These are phyloP conservation scores for Hyphochytrium catenoides DNA, from an alignment of 352 stramenopile species.

Conservation along the genomic window DNA sequence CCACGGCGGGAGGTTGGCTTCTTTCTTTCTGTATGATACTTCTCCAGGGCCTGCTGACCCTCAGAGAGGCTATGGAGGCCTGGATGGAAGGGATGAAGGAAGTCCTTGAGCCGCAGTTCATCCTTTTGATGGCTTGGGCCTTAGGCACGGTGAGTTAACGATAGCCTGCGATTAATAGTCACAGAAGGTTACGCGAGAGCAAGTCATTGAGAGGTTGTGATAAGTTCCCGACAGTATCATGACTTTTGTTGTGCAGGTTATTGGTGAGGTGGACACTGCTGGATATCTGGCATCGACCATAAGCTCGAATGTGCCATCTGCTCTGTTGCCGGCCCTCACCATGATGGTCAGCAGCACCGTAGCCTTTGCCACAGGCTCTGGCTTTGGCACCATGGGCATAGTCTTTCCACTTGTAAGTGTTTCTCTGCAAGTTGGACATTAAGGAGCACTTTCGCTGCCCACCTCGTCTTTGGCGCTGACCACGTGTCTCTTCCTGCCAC, in stretches of 20 bases:
- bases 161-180: no score
- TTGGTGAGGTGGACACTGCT: conserved; percentile 7
- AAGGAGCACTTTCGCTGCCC: background rate
- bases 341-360: conserved; percentile 61
- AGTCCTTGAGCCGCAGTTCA: conserved; percentile 60
- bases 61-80: conserved; percentile 57
- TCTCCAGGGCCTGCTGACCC: conserved; percentile 47
- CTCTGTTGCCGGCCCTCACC: conserved; percentile 46
- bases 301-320: conserved; percentile 33
- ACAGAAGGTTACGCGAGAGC: no score
- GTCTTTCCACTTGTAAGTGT: conserved; percentile 61
- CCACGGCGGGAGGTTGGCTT: conserved; percentile 40
- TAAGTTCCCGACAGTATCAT: no score
- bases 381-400: conserved; percentile 73
- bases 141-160: conserved; percentile 55
- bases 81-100: conserved; percentile 74
- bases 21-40: conserved; percentile 38
- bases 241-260: no score
- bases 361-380: conserved; percentile 64
- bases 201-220: no score
- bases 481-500: no score
- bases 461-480: no score
- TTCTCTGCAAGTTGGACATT: background rate
- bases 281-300: conserved; percentile 44
- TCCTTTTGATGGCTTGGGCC: conserved; percentile 67